Conservation (phyloP, 2,329 filamentous ascomycete species). For the Thermothelomyces thermophilus region DNA sequence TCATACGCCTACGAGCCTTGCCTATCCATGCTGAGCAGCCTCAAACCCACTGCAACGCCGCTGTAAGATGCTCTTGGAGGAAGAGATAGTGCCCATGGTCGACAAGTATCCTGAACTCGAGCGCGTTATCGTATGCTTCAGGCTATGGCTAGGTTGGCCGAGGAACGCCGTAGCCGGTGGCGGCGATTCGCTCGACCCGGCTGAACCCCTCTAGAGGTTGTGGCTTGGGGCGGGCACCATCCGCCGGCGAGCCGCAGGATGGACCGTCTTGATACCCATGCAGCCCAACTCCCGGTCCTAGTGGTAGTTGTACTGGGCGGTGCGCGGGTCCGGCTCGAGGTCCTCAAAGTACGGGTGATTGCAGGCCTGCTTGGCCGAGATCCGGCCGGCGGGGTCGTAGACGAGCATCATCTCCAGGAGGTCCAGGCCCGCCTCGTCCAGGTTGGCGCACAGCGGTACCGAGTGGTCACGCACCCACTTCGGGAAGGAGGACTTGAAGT, state of each 20-base stretch:
- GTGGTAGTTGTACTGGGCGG: conserved; percentile 27
- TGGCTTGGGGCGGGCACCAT: background rate
- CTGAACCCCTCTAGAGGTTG: background rate
- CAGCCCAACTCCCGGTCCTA: conserved; percentile 19
- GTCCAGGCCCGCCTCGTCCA: conserved; percentile 65
- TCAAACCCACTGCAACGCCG: conserved; percentile 13
- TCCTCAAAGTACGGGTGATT: conserved; percentile 69
- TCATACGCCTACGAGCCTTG: background rate
- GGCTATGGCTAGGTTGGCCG: background rate
- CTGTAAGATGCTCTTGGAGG: conserved; percentile 15
- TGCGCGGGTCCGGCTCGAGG: conserved; percentile 45
- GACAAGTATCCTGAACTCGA: conserved; percentile 25
- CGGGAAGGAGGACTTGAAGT: conserved; percentile 83
- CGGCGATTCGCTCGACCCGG: background rate
- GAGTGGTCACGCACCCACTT: conserved; percentile 71
- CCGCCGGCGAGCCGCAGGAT: background rate
- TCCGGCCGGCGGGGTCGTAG: conserved; percentile 76
- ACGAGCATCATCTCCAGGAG: conserved; percentile 63
- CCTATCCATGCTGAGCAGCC: background rate
- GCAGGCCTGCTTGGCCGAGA: conserved; percentile 83
- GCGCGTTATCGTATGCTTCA: conserved; percentile 19
- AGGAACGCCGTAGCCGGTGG: background rate
- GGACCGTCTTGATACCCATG: conserved; percentile 3
- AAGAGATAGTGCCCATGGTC: conserved; percentile 11
- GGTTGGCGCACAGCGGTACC: conserved; percentile 56